A percentile compares a stretch with the other conserved stretches of the same genome.
phyloP scores from a whole-genome alignment of 2,329 filamentous ascomycete genomes.

The Alternaria ethzedia region DNA sequence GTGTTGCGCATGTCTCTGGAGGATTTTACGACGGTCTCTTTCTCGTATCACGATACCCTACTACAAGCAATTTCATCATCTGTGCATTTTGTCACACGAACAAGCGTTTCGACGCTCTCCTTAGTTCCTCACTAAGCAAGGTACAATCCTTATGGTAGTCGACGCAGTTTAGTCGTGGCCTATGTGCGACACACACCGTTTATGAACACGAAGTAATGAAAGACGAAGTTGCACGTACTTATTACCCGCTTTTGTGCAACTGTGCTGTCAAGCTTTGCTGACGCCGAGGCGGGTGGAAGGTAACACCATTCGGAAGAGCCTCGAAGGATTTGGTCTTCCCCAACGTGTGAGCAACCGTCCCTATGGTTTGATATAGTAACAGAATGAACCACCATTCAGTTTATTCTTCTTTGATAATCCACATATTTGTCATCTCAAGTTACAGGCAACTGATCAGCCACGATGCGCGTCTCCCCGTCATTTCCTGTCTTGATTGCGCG shows the following conservation, averaged over 20 bases:
- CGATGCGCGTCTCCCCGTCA: not conserved
- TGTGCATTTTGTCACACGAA: not conserved
- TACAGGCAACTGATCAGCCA: too few relatives aligned
- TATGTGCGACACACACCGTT: not conserved
- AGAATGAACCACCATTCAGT: too few relatives aligned
- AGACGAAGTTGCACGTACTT: not conserved
- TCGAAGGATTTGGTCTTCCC: too few relatives aligned
- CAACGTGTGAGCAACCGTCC: too few relatives aligned
- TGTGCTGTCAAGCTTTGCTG: not conserved
- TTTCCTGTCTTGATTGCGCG: constrained; percentile 9
- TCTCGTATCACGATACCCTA: not conserved
- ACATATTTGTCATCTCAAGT: too few relatives aligned
- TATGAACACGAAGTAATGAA: not conserved
- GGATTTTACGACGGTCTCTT: not conserved
- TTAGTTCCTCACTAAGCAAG: not conserved
- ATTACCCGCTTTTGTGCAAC: not conserved
- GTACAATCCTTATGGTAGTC: not conserved
- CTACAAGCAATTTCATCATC: not conserved
- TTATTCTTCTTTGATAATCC: too few relatives aligned
- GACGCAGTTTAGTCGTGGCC: not conserved
- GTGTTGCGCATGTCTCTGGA: not conserved
- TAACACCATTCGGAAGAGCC: not conserved
- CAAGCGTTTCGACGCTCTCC: not conserved
- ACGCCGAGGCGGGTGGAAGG: not conserved
- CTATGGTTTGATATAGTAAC: too few relatives aligned